phyloP scores from a whole-genome alignment of 768 basidiomycete genomes.

The Lentinula edodes region DNA sequence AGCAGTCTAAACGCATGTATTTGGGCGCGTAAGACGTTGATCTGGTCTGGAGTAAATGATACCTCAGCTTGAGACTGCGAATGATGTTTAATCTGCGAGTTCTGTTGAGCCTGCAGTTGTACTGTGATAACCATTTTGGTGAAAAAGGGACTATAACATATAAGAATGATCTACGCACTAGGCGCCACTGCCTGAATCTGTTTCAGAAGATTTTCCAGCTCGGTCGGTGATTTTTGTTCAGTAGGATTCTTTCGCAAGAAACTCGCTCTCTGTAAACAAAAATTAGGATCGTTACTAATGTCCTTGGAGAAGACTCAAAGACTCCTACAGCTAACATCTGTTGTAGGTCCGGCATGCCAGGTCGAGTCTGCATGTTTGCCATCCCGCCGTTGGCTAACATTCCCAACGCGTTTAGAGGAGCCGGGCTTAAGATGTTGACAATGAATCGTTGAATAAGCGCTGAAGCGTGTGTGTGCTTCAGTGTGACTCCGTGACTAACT shows the following conservation, averaged over 20 bases:
- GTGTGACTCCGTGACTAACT: neutral
- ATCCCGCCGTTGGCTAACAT: slow-evolving; percentile 34
- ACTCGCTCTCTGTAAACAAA: slow-evolving; percentile 34
- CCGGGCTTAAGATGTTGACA: neutral
- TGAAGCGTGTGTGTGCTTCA: neutral
- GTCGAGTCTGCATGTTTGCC: slow-evolving; percentile 19
- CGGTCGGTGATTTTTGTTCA: slow-evolving; percentile 41
- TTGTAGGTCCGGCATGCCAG: slow-evolving; percentile 26
- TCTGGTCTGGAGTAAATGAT: slow-evolving; percentile 73
- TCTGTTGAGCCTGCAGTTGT: slow-evolving; percentile 24
- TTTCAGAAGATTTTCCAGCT: slow-evolving; percentile 41
- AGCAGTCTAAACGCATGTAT: slow-evolving; percentile 79
- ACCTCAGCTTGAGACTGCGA: slow-evolving; percentile 57
- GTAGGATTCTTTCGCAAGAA: slow-evolving; percentile 45
- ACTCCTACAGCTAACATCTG: slow-evolving; percentile 34
- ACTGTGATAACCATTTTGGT: slow-evolving; percentile 4
- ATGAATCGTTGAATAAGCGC: neutral
- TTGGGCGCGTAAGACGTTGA: slow-evolving; percentile 71
- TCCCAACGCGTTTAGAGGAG: neutral
- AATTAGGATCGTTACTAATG: slow-evolving; percentile 9
- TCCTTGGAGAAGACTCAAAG: slow-evolving; percentile 12
- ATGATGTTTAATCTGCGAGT: slow-evolving; percentile 23
- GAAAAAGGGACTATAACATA: slow-evolving; percentile 7
- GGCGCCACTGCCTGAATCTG: slow-evolving; percentile 41
- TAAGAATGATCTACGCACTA: slow-evolving; percentile 20